Evolutionary conservation across 805 yeast species (phyloP).

Genomic region (Wickerhamomyces queroliae): DNA sequence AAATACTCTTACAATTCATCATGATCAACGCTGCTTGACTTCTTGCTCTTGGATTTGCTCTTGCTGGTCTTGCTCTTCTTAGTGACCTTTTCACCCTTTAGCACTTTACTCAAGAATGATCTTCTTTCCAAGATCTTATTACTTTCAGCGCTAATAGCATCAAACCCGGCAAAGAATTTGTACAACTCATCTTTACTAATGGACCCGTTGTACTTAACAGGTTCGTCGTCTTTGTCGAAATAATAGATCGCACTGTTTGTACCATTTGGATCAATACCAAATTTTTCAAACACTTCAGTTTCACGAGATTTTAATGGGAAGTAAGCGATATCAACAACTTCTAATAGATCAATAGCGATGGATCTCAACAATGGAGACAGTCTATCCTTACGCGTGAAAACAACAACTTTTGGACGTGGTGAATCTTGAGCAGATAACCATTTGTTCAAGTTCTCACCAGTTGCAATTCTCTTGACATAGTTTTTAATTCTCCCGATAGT

Average conservation of each 20-base stretch:
- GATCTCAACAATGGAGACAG: constrained; percentile 55
- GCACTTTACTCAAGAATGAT: constrained; percentile 14
- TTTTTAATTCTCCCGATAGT: constrained; percentile 56
- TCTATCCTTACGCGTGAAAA: constrained; percentile 44
- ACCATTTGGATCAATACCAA: constrained; percentile 10
- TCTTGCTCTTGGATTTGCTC: not conserved
- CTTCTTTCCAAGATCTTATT: constrained; percentile 5
- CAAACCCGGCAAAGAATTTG: constrained; percentile 25
- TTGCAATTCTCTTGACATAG: constrained; percentile 49
- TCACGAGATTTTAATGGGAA: constrained; percentile 24
- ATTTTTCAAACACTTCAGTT: constrained; percentile 10
- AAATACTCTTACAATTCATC: not conserved
- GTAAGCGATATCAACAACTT: constrained; percentile 41
- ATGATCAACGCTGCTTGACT: not conserved
- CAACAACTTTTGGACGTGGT: constrained; percentile 35
- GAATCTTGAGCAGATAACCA: constrained; percentile 15
- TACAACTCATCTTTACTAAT: constrained; percentile 26
- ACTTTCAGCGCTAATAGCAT: constrained; percentile 28
- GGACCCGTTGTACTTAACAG: constrained; percentile 23
- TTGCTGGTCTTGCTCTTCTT: constrained; percentile 8
- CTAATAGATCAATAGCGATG: constrained; percentile 65
- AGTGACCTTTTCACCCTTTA: constrained; percentile 20
- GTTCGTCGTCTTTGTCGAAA: constrained; percentile 12
- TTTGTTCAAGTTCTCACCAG: constrained; percentile 25
- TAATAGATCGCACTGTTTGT: constrained; percentile 9